Evolutionary conservation across 768 basidiomycete genomes (phyloP).

Genomic region (Paxillus ammoniavirescens): DNA sequence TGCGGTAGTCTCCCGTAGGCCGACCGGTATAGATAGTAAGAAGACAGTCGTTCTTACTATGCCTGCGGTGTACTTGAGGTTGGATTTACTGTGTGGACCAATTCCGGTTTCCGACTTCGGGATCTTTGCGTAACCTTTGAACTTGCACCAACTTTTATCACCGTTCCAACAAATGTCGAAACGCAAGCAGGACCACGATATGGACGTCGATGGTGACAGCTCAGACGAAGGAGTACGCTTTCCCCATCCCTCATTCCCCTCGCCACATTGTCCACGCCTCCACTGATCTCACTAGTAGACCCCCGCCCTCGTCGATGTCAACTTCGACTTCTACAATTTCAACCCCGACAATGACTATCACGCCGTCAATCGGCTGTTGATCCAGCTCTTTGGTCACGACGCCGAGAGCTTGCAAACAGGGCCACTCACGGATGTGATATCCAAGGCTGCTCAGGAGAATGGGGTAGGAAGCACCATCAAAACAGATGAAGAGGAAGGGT

Average conservation of each 20-base stretch:
- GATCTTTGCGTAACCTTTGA: no score
- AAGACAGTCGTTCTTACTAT: no score
- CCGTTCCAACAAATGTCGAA: constrained; percentile 42
- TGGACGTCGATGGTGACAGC: constrained; percentile 36
- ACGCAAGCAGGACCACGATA: constrained; percentile 44
- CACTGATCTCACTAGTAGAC: constrained; percentile 17
- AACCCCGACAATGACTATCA: constrained; percentile 81
- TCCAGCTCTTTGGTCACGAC: constrained; percentile 71
- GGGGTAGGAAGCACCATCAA: constrained; percentile 88
- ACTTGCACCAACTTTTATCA: no score
- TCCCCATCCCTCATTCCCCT: constrained; percentile 16
- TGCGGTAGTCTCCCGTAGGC: no score
- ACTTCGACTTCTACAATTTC: constrained; percentile 91
- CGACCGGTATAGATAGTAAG: no score
- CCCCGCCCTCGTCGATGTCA: constrained; percentile 23
- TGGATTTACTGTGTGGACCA: no score
- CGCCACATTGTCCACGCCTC: not conserved
- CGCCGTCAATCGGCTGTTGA: constrained; percentile 72
- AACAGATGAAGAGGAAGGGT: constrained; percentile 53
- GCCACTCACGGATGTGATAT: constrained; percentile 76
- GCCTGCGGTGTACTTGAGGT: no score
- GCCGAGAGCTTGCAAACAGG: constrained; percentile 68
- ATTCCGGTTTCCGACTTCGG: no score
- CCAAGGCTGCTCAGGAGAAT: constrained; percentile 70
- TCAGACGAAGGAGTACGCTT: constrained; percentile 42